These are phyloP conservation scores for Coprinopsis strossmayeri DNA, from an alignment of 768 basidiomycete species.

Conservation along the genomic window DNA sequence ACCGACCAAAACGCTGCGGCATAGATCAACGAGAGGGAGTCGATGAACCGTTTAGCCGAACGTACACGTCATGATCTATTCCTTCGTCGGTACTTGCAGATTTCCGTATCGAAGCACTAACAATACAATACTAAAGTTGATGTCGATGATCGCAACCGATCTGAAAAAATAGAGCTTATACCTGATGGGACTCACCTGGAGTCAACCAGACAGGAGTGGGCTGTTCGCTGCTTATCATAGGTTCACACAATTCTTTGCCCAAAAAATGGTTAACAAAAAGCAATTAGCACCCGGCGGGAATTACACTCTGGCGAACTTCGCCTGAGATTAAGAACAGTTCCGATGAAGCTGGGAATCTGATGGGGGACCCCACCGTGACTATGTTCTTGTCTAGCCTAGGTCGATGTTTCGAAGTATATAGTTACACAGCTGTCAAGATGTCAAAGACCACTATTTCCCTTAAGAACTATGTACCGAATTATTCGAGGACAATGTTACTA, in stretches of 20 bases:
- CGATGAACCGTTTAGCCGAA: no score
- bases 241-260: constrained; percentile 82
- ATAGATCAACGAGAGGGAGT: no score
- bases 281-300: constrained; percentile 90
- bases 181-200: constrained; percentile 67
- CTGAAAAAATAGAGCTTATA: no score
- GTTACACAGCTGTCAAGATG: no score
- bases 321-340: constrained; percentile 78
- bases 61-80: constrained; percentile 64
- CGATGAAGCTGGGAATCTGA: constrained; percentile 81
- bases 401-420: constrained; percentile 88
- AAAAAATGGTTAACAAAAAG: constrained; percentile 72
- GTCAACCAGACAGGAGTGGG: constrained; percentile 74
- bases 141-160: no score
- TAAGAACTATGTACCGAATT: no score
- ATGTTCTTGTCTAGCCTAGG: constrained; percentile 83
- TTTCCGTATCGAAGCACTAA: constrained; percentile 84
- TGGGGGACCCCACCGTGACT: constrained; percentile 89
- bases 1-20: constrained; percentile 73
- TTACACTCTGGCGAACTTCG: constrained; percentile 68
- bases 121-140: constrained; percentile 63
- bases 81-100: constrained; percentile 74
- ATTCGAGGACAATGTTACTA: no score
- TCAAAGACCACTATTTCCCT: no score
- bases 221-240: constrained; percentile 88